phyloP scores from a whole-genome alignment of 257 asterid genomes.

The Solanum gandarillasii region DNA sequence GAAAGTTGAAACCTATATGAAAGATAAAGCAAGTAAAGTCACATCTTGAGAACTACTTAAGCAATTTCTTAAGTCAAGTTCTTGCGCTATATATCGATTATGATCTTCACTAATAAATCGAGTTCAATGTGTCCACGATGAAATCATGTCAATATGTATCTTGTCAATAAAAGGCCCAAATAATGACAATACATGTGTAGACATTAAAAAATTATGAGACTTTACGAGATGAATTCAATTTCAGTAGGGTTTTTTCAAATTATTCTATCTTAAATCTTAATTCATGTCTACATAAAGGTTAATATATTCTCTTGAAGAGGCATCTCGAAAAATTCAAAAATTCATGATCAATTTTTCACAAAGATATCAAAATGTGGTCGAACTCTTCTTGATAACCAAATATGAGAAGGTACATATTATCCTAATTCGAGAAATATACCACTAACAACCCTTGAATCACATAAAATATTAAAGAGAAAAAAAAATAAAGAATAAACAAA shows the following conservation, averaged over 20 bases:
- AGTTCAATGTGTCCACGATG: not conserved
- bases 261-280: too few relatives aligned
- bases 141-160: not conserved
- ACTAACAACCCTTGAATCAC: not conserved
- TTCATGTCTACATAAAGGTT: not conserved
- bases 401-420: not conserved
- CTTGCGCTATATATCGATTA: too few relatives aligned
- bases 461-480: not conserved
- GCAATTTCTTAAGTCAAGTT: too few relatives aligned
- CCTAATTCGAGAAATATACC: not conserved
- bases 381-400: not conserved
- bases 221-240: too few relatives aligned
- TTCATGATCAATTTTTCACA: too few relatives aligned
- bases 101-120: not conserved
- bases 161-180: not conserved
- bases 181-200: not conserved
- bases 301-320: not conserved
- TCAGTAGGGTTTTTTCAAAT: too few relatives aligned
- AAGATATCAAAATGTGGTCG: too few relatives aligned
- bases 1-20: too few relatives aligned
- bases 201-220: not conserved
- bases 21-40: not conserved
- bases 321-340: too few relatives aligned
- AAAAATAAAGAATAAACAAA: too few relatives aligned
- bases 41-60: not conserved